phyloP scores from a whole-genome alignment of 2,329 filamentous ascomycete genomes.

The Alternaria brassicae region DNA sequence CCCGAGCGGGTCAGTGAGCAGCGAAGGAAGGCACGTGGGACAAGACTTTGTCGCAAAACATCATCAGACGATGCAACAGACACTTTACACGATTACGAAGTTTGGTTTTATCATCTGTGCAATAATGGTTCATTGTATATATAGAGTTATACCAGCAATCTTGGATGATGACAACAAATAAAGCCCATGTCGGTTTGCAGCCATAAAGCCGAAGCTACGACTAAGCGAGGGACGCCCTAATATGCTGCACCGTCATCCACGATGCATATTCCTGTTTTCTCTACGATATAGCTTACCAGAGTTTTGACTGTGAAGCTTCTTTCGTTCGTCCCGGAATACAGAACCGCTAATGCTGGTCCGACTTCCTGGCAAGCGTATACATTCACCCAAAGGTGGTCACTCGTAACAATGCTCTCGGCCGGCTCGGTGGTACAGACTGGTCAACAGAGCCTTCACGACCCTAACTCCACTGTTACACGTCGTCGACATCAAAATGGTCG shows the following conservation, averaged over 20 bases:
- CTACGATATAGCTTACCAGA: not conserved
- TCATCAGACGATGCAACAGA: not conserved
- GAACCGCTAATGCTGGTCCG: not conserved
- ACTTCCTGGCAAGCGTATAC: not conserved
- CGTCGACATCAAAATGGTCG: not conserved
- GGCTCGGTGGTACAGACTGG: not conserved
- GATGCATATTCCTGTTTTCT: constrained; percentile 17
- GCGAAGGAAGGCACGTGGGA: not conserved
- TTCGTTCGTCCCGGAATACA: not conserved
- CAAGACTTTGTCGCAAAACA: not conserved
- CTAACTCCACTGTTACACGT: not conserved
- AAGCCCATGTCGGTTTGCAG: constrained; percentile 14
- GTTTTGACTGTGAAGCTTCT: not conserved
- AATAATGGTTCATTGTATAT: not conserved
- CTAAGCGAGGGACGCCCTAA: constrained; percentile 6
- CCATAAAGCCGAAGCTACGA: constrained; percentile 14
- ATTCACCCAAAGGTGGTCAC: not conserved
- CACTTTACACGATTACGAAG: not conserved
- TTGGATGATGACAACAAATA: constrained; percentile 2
- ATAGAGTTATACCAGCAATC: not conserved
- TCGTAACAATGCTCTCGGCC: not conserved
- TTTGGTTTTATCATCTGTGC: not conserved
- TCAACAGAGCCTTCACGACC: not conserved
- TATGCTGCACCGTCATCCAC: constrained; percentile 7
- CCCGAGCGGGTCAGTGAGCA: constrained; percentile 5